Evolutionary conservation across 2,329 filamentous ascomycete genomes (phyloP), one percentile per base, ranked within the genome.

Genomic region (Neurospora sp.): DNA sequence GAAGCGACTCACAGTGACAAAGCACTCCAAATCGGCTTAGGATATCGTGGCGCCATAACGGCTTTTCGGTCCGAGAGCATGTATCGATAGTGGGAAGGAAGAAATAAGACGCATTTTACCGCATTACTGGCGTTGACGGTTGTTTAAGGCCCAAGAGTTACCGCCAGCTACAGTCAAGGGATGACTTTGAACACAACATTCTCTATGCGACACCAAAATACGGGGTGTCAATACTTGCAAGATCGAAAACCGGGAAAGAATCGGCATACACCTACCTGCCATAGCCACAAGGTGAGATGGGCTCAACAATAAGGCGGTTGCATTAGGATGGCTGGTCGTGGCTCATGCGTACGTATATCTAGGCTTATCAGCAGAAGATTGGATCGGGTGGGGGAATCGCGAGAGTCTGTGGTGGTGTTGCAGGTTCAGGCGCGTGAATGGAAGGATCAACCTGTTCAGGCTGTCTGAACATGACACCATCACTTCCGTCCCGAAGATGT

Each of bases 1-100:
- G 33, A 92, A 91, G 78, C 86, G 89, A 71, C 77, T 87, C 39
- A 77, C 82, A 52, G 81, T 86, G 74, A 80, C 81, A 79, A 91
- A 82, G 75, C 81, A 82, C 40, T 82, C 82, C 66, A 66, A 46
- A 46, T 46, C 43, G 10, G 19, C 19, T 23, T 52, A 52, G 43
- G 11, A 15, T 23, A 52, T 52, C 19, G 43, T 52, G 43, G 43
- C 43, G 43, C 19, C 23, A 58, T 58, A 17, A 23, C 43, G 43
- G 23, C 19, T 13, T 13, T 33, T 17, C 52, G 23, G 23, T 13
- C 1, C 23, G 23, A 33, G 13, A 17, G 15, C 52, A 58, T 58
- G 52, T 58, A 58, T 17, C 52, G 15, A 58, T 58, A 58, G 23
- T 17, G 13, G 23, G 7, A 58, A 28, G 52, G 11, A 58, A 8